Evolutionary conservation across 148 eudicot genomes (phyloP).

Genomic region (Amaranthus palmeri): DNA sequence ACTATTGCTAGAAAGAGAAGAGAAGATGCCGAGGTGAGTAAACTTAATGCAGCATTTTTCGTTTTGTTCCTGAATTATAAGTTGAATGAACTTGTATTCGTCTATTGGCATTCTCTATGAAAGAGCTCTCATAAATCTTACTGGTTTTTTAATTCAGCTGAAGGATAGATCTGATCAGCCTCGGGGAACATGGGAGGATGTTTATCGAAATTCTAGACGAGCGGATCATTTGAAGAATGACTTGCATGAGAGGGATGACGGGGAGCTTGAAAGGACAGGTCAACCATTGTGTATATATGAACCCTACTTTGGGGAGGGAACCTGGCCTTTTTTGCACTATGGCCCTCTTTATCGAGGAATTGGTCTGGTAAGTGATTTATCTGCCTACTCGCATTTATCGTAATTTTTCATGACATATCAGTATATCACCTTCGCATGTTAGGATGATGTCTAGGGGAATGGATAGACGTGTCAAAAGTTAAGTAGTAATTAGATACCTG

Average conservation of each 20-base stretch:
- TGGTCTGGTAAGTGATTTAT: conserved; percentile 56
- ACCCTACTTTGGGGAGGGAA: conserved; percentile 81
- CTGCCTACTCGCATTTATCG: neutral
- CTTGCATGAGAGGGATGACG: conserved; percentile 88
- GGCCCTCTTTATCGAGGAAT: conserved; percentile 84
- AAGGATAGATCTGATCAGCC: conserved; percentile 89
- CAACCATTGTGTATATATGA: conserved; percentile 92
- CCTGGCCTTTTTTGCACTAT: conserved; percentile 88
- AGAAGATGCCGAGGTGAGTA: conserved; percentile 80
- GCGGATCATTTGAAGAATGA: conserved; percentile 64
- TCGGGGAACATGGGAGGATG: conserved; percentile 83
- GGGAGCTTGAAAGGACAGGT: conserved; percentile 95
- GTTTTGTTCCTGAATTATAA: neutral
- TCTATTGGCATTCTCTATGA: neutral
- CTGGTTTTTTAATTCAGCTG: conserved; percentile 45
- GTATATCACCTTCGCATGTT: neutral
- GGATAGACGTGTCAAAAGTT: too few species aligned
- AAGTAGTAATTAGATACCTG: too few species aligned
- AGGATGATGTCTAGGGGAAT: neutral
- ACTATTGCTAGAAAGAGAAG: conserved; percentile 49
- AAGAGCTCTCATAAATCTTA: conserved; percentile 2
- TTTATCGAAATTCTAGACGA: conserved; percentile 67
- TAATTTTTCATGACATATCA: too few species aligned
- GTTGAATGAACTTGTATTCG: neutral
- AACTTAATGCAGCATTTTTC: neutral